A percentile compares a stretch with the other conserved stretches of the same genome.
These are phyloP conservation scores for Dalbergia cochinchinensis DNA, from an alignment of 306 rosid genomes.

Conservation along the genomic window DNA sequence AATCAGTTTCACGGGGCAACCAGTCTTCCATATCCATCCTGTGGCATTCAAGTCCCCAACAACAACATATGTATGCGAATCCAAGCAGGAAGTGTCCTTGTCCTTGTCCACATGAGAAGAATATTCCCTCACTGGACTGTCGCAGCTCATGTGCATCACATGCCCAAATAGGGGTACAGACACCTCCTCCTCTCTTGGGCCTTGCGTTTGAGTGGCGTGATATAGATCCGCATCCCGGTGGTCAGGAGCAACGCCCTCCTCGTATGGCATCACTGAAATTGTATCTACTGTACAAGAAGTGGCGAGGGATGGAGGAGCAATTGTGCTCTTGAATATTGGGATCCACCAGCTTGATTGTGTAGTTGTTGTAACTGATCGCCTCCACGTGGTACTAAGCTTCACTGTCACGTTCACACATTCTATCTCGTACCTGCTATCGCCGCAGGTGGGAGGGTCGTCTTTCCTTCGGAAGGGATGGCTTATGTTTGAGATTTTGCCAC, in stretches of 20 bases:
- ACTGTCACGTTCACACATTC: slow-evolving; percentile 32
- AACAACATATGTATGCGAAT: background rate
- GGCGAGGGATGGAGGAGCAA: slow-evolving; percentile 42
- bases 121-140: too few species aligned
- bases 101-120: too few species aligned
- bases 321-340: background rate
- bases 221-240: background rate
- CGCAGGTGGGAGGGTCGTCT: slow-evolving; percentile 20
- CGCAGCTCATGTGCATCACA: background rate
- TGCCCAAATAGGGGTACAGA: background rate
- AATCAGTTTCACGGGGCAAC: background rate
- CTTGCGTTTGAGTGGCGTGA: background rate
- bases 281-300: background rate
- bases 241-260: too few species aligned
- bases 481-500: slow-evolving; percentile 44
- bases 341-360: slow-evolving; percentile 44
- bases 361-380: slow-evolving; percentile 43
- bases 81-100: too few species aligned
- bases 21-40: background rate
- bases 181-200: background rate
- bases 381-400: slow-evolving; percentile 29
- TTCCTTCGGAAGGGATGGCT: slow-evolving; percentile 32
- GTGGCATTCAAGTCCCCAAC: background rate
- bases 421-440: background rate
- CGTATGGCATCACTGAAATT: background rate